These are phyloP conservation scores for Tothia fuscella DNA, from an alignment of 2,329 filamentous ascomycete species.

Conservation along the genomic window DNA sequence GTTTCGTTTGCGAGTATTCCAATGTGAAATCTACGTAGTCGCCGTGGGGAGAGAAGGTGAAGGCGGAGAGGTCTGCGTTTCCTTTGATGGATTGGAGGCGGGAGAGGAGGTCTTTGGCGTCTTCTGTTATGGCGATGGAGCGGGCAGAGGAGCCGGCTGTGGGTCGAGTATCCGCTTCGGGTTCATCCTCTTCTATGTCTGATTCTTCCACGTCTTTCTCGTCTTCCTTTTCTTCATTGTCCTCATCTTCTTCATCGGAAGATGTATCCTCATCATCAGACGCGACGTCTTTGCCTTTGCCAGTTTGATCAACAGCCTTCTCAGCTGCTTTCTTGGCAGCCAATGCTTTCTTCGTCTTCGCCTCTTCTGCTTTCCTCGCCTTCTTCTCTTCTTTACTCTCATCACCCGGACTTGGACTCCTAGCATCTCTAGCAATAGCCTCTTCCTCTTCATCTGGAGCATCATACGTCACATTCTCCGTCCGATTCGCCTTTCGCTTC, in stretches of 20 bases:
- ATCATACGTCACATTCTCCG: conserved; percentile 77
- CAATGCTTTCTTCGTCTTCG: conserved; percentile 20
- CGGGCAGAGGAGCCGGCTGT: background rate
- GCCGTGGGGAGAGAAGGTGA: conserved; percentile 65
- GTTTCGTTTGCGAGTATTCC: conserved; percentile 74
- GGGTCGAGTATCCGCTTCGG: conserved; percentile 21
- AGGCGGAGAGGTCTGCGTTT: conserved; percentile 57
- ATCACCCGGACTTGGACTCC: no score
- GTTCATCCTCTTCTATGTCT: conserved; percentile 11
- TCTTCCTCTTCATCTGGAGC: conserved; percentile 82
- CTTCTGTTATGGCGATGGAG: conserved; percentile 12
- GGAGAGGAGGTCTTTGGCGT: conserved; percentile 43
- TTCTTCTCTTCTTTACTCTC: no score
- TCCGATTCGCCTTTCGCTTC: conserved; percentile 64
- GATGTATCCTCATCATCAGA: no score
- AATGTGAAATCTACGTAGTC: conserved; percentile 70
- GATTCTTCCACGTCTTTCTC: conserved; percentile 13
- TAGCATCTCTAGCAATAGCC: conserved; percentile 36
- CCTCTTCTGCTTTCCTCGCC: conserved; percentile 11
- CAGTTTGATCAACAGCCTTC: conserved; percentile 16
- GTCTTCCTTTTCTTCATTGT: conserved; percentile 19
- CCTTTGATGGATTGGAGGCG: conserved; percentile 47
- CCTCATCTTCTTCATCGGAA: conserved; percentile 30
- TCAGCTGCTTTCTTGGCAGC: no score
- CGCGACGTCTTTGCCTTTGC: no score